Evolutionary conservation across 73 alveolate species (phyloP), one percentile per base, ranked within the genome.

Genomic region (Tetrahymena borealis): DNA sequence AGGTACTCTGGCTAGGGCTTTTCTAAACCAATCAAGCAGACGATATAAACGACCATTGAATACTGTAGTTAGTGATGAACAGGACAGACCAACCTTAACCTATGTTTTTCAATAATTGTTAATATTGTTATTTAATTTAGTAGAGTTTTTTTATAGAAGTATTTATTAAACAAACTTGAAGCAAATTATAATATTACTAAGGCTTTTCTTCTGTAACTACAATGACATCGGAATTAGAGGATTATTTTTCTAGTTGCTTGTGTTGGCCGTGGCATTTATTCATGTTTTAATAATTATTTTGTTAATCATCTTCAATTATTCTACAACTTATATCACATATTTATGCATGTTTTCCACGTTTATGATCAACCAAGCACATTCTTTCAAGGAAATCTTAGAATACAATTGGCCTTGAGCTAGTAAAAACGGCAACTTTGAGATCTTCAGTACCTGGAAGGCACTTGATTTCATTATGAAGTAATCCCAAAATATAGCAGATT

Each of bases 1-100:
- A 93, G 40, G 24, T 93, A 93, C 35, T 85, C 91, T 18, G 79
- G 35, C 77, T 93, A 79, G 16, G 95, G 95, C 35, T 40, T 90
- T 1, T 93, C 95, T n/a, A 93, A 40, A 12, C 95, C 95, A 39
- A 93, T 93, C 85, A 60, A 60, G 31, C 85, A 60, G 28, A 60
- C 85, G 10, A 60, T 60, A 15, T 60, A 60, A 60, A 60, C 85
- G 7, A 60, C 28, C 85, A 60, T 60, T 5, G 85, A 60, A 18
- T 60, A 60, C 38, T 93, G 78, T 20, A 3, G 95, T 79, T 79
- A 79, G 41, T 11, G 91, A 79, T 41, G 91, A 33, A n/a, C 40
- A 38, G 37, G 95, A 85, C 40, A 93, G 28, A 85, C 95, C 43
- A 35, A 60, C 32, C 78, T 33, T 42, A 31, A 35, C 41, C 42